A percentile compares a stretch with the other conserved stretches of the same genome.
Conservation (phyloP, 208 protist species). For the Endotrypanum monterogeii region DNA sequence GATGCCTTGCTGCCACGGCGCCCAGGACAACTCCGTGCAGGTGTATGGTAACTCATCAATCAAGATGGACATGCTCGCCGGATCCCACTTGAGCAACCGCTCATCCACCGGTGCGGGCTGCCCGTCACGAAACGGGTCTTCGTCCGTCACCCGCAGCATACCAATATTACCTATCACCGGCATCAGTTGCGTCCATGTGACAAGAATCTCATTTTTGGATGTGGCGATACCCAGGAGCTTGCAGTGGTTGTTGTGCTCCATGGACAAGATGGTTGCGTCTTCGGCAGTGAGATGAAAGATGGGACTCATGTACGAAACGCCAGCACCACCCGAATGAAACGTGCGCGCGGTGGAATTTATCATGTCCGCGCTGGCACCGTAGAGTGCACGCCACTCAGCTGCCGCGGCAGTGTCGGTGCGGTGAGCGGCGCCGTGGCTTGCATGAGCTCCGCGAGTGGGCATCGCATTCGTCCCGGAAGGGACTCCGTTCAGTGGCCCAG, state of each 20-base stretch:
- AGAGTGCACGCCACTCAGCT: conserved; percentile 31
- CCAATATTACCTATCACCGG: conserved; percentile 51
- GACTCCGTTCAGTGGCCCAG: neutral
- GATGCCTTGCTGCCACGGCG: conserved; percentile 84
- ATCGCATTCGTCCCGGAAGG: neutral
- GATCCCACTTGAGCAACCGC: conserved; percentile 62
- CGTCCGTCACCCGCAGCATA: conserved; percentile 3
- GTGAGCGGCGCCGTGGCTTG: neutral
- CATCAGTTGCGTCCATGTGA: conserved; percentile 69
- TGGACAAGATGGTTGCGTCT: conserved; percentile 75
- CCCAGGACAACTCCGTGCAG: conserved; percentile 77
- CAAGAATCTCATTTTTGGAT: conserved; percentile 72
- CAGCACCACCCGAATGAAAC: conserved; percentile 23
- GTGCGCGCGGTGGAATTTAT: conserved; percentile 17
- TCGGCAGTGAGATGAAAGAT: conserved; percentile 81
- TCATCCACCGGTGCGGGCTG: conserved; percentile 34
- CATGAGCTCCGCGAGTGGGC: neutral
- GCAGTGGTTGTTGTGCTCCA: conserved; percentile 88
- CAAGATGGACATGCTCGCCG: conserved; percentile 43
- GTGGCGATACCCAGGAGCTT: conserved; percentile 79
- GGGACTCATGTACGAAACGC: conserved; percentile 59
- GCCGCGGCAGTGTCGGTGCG: conserved; percentile 15
- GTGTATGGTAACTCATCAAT: conserved; percentile 58
- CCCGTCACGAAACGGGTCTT: conserved; percentile 32
- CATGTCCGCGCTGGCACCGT: conserved; percentile 26